Percentiles rank a stretch among this genome's conserved stretches.
These are phyloP conservation scores for Sclerotinia minor DNA, from an alignment of 2,329 filamentous ascomycete genomes.

Conservation along the genomic window DNA sequence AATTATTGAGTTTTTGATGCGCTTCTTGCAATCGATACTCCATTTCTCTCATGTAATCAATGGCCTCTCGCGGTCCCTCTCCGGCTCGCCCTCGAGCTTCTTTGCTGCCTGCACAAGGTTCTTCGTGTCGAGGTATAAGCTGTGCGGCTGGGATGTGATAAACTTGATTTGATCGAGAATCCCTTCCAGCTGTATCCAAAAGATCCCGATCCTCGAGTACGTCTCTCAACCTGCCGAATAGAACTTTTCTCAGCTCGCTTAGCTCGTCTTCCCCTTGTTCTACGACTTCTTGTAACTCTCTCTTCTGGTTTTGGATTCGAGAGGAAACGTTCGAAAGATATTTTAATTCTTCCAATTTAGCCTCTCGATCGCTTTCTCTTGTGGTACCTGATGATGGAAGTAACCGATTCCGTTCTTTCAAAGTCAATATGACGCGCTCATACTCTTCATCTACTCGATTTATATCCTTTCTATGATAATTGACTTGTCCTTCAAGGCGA, in stretches of 20 bases:
- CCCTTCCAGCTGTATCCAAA: background rate
- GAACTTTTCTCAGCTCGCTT: background rate
- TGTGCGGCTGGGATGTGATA: background rate
- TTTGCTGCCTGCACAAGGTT: background rate
- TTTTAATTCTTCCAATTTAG: background rate
- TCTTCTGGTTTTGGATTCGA: background rate
- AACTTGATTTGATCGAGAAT: background rate
- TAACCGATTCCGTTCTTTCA: conserved; percentile 6
- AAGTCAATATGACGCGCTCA: background rate
- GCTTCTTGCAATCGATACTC: conserved; percentile 11
- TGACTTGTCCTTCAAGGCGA: conserved; percentile 3
- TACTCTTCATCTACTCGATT: background rate
- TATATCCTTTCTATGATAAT: background rate
- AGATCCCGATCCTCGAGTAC: conserved; percentile 1
- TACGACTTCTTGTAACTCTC: background rate
- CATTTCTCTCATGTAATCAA: conserved; percentile 12
- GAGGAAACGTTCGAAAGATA: background rate
- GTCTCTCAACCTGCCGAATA: background rate
- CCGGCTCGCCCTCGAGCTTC: background rate
- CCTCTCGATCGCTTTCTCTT: background rate
- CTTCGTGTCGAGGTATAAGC: background rate
- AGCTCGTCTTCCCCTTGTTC: background rate
- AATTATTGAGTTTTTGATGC: conserved; percentile 25
- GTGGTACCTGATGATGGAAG: background rate
- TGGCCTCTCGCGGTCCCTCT: conserved; percentile 5